A percentile compares a stretch with the other conserved stretches of the same genome.
Evolutionary conservation across 148 eudicot genomes (phyloP).

Genomic region (Mesembryanthemum crystallinum): DNA sequence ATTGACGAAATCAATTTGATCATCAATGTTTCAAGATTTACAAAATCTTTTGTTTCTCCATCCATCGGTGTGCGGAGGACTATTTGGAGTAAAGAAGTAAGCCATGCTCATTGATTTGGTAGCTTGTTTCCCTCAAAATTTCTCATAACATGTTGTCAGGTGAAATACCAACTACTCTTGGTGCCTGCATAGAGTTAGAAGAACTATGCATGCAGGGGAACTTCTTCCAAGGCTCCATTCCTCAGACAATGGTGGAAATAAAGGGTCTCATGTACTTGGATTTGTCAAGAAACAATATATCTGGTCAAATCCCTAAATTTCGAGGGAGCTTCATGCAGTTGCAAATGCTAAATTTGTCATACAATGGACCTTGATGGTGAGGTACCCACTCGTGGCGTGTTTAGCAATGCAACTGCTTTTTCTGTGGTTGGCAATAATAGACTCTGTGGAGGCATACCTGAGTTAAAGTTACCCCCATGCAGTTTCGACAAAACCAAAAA

Average conservation of each 20-base stretch:
- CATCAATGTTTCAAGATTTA: too few relatives aligned
- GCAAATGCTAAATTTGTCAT: constrained; percentile 15
- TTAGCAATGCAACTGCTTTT: constrained; percentile 26
- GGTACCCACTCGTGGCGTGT: constrained; percentile 30
- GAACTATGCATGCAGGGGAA: constrained; percentile 18
- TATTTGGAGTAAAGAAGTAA: too few relatives aligned
- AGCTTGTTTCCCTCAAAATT: background rate
- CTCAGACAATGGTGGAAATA: constrained; percentile 17
- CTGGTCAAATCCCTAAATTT: background rate
- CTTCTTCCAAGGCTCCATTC: constrained; percentile 30
- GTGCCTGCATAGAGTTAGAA: constrained; percentile 21
- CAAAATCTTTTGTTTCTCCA: too few relatives aligned
- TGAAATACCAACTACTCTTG: constrained; percentile 28
- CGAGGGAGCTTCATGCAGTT: background rate
- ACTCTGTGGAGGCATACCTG: constrained; percentile 28
- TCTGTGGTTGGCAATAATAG: constrained; percentile 28
- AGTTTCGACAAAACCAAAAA: background rate
- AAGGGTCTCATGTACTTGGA: constrained; percentile 20
- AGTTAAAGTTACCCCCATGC: background rate
- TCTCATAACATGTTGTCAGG: constrained; percentile 26
- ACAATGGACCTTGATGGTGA: constrained; percentile 31
- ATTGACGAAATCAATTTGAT: too few relatives aligned
- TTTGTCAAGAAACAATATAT: constrained; percentile 23
- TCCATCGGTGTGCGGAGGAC: too few relatives aligned
- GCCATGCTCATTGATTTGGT: too few relatives aligned